Evolutionary conservation across 1,284 basidiomycete genomes (phyloP).

Genomic region (Heterobasidion parviporum): DNA sequence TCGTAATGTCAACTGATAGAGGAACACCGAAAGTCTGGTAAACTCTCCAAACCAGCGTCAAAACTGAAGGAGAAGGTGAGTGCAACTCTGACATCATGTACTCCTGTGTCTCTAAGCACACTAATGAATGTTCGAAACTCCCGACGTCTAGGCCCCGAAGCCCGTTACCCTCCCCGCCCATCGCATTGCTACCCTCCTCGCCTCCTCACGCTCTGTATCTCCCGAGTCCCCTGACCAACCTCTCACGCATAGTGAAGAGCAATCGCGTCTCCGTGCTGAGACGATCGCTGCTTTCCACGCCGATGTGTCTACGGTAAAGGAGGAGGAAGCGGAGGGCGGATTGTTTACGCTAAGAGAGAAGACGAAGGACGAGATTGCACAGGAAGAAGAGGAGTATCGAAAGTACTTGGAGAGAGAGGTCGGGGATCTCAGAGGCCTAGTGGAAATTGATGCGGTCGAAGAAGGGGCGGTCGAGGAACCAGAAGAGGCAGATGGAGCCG

Average conservation of each 20-base stretch:
- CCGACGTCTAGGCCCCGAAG: conserved; percentile 36
- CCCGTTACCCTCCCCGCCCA: conserved; percentile 56
- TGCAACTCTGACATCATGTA: not conserved
- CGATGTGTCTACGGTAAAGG: conserved; percentile 33
- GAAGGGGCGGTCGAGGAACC: conserved; percentile 10
- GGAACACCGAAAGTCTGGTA: conserved; percentile 48
- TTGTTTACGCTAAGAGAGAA: conserved; percentile 70
- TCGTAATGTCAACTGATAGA: conserved; percentile 30
- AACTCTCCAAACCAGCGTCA: conserved; percentile 12
- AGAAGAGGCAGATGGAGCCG: conserved; percentile 18
- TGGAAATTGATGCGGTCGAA: conserved; percentile 33
- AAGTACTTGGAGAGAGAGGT: conserved; percentile 78
- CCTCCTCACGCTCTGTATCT: conserved; percentile 44
- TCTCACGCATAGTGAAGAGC: conserved; percentile 72
- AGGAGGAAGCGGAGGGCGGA: conserved; percentile 39
- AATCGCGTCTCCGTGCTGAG: conserved; percentile 69
- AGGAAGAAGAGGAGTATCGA: conserved; percentile 76
- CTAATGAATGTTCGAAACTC: not conserved
- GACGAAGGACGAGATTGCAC: conserved; percentile 67
- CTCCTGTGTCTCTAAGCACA: not conserved
- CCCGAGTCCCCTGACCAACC: conserved; percentile 35
- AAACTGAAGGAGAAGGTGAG: conserved; percentile 38
- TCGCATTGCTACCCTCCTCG: conserved; percentile 46
- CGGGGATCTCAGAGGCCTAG: conserved; percentile 58
- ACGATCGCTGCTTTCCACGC: conserved; percentile 77